Evolutionary conservation across 2,329 filamentous ascomycete species (phyloP).

Genomic region (Claviceps fusiformis): DNA sequence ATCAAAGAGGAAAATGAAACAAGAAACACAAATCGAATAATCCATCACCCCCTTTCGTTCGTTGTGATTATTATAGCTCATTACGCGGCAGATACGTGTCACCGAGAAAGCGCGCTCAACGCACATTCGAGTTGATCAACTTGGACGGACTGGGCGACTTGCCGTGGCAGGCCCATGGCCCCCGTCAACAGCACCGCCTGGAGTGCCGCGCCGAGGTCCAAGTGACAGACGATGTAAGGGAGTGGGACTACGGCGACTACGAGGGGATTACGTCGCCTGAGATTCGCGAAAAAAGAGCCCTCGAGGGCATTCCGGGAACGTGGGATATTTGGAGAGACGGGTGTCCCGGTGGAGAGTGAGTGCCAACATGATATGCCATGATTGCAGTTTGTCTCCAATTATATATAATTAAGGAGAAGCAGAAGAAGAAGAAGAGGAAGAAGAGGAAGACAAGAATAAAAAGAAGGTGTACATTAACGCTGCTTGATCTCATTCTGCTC

Average conservation of each 20-base stretch:
- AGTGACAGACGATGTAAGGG: constrained; percentile 58
- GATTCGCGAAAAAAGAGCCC: constrained; percentile 45
- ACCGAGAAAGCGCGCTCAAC: constrained; percentile 69
- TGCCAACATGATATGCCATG: constrained; percentile 9
- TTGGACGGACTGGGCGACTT: constrained; percentile 54
- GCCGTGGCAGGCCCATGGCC: constrained; percentile 51
- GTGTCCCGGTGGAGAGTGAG: constrained; percentile 71
- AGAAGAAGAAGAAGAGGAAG: too few relatives aligned
- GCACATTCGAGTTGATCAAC: constrained; percentile 78
- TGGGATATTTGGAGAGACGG: constrained; percentile 92
- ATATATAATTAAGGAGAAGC: too few relatives aligned
- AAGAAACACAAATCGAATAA: too few relatives aligned
- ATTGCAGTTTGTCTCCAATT: neutral
- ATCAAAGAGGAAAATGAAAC: too few relatives aligned
- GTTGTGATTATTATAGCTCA: too few relatives aligned
- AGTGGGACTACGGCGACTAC: constrained; percentile 84
- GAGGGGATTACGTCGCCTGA: constrained; percentile 64
- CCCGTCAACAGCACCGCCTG: constrained; percentile 21
- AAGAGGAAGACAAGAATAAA: too few relatives aligned
- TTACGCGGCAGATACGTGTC: constrained; percentile 57
- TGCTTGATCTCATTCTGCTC: neutral
- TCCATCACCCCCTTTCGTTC: neutral
- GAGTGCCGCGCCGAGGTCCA: constrained; percentile 48
- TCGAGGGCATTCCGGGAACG: constrained; percentile 39
- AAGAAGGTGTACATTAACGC: too few relatives aligned